Percentiles rank a stretch among this genome's conserved stretches.
Evolutionary conservation across 148 eudicot genomes (phyloP).

Genomic region (Agrostemma githago): DNA sequence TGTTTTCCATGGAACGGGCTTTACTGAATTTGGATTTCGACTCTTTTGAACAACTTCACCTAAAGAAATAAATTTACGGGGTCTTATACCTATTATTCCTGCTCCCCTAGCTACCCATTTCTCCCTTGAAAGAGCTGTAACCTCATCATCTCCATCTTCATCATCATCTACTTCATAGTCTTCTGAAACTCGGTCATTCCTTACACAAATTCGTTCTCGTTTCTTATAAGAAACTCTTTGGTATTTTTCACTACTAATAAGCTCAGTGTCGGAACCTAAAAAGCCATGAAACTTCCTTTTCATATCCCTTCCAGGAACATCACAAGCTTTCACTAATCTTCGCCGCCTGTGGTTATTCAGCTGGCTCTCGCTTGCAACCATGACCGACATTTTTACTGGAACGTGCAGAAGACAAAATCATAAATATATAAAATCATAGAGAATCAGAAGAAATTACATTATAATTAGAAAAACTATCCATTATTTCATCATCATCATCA

Average conservation of each 20-base stretch:
- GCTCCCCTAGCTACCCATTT: constrained; percentile 8
- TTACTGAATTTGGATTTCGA: not conserved
- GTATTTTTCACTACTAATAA: not conserved
- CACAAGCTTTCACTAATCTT: constrained; percentile 5
- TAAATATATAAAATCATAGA: not conserved
- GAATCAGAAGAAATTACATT: not conserved
- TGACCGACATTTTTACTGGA: constrained; percentile 26
- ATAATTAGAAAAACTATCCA: not conserved
- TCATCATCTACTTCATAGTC: constrained; percentile 18
- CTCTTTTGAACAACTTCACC: constrained; percentile 6
- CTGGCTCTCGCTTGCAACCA: constrained; percentile 19
- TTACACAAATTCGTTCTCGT: constrained; percentile 7
- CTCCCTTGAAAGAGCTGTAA: not conserved
- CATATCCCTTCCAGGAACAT: constrained; percentile 9
- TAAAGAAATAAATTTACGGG: not conserved
- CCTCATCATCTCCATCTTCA: constrained; percentile 18
- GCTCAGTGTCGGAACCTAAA: constrained; percentile 6
- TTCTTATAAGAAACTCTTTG: constrained; percentile 10
- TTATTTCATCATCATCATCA: not conserved
- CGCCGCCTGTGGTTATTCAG: not conserved
- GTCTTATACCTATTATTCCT: not conserved
- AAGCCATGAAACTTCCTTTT: constrained; percentile 11
- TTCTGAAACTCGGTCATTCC: not conserved
- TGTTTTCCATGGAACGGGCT: constrained; percentile 14
- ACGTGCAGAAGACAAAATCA: not conserved